Evolutionary conservation across 2,329 filamentous ascomycete species (phyloP).

Genomic region (Penicillium sclerotigenum): DNA sequence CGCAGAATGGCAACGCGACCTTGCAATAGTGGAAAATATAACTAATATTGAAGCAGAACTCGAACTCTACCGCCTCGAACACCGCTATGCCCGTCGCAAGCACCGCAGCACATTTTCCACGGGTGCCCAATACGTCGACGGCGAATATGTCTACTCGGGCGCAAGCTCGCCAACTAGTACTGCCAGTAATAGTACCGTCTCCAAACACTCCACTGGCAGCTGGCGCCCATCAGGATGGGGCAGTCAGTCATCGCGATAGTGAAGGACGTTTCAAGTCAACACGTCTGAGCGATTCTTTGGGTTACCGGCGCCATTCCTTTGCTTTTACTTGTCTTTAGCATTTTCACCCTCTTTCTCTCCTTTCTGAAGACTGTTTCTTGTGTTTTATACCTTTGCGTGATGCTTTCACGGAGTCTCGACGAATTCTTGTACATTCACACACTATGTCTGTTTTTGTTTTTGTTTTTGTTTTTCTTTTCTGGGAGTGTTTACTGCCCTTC

Average conservation of each 20-base stretch:
- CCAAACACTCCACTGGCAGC: slow-evolving; percentile 40
- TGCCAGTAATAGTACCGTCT: slow-evolving; percentile 37
- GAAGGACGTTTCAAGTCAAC: neutral
- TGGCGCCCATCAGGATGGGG: slow-evolving; percentile 33
- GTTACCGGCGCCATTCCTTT: slow-evolving; percentile 4
- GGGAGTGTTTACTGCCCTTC: neutral
- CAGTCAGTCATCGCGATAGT: slow-evolving; percentile 28
- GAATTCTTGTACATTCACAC: slow-evolving; percentile 10
- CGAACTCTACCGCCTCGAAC: slow-evolving; percentile 91
- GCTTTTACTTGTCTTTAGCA: slow-evolving; percentile 9
- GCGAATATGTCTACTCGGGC: slow-evolving; percentile 78
- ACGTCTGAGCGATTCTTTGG: slow-evolving; percentile 8
- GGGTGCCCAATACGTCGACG: slow-evolving; percentile 88
- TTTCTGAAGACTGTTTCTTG: neutral
- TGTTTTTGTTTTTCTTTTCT: neutral
- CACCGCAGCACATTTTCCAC: slow-evolving; percentile 86
- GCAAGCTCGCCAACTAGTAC: slow-evolving; percentile 37
- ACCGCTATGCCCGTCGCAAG: slow-evolving; percentile 88
- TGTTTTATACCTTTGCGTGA: slow-evolving; percentile 20
- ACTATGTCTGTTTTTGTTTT: slow-evolving; percentile 8
- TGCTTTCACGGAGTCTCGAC: slow-evolving; percentile 22
- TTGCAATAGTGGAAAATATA: slow-evolving; percentile 34
- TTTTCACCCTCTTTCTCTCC: slow-evolving; percentile 9
- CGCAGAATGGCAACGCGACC: neutral
- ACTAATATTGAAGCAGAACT: slow-evolving; percentile 60